Evolutionary conservation across 176 grass and related monocot species (phyloP), one percentile per base, ranked within the genome.

Genomic region (Stipa capillata): DNA sequence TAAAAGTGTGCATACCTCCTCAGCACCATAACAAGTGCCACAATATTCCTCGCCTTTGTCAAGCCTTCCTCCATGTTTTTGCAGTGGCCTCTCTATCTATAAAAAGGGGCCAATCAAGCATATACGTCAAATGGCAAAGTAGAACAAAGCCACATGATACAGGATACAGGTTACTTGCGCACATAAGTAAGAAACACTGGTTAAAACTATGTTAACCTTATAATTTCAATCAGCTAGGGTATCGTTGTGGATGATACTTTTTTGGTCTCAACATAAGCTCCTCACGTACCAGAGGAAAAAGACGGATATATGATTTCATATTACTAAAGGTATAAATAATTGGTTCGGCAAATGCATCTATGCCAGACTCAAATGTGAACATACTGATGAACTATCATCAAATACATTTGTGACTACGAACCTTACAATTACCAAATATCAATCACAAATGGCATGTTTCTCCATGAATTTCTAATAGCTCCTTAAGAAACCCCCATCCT

Each of bases 11-110:
- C 63, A 63, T 87, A 99, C 96, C 84, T 79, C 58, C 86, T 95
- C 96, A 9, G 96, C 83, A 65, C 96, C 96, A 87, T 95, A 99
- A 76, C 96, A 99, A 9, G 96, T 92, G 77, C 96, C 96, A 79
- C 96, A 99, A 69, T 99, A 99, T 78, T 85, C 83, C 72, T 99
- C 96, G 7, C 88, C 85, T 83, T 93, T 93, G 50, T 87, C 88
- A 43, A 99, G 92, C 61, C 96, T 93, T 66, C 92, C 96, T 51
- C 96, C 96, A 79, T 99, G 96, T 79, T 86, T 95, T 91, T 99
- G 96, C 83, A 99, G 87, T 81, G 96, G 96, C 65, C 78, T 99
- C 64, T 95, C 96, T 1, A 99, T 99, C 96, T 99, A 78, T 73
- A 53, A 39, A 79, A 63, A 79, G 8, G 29, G n/a, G 54, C 7